Conservation (phyloP, 192 early-diverging fungal species). For the Linnemannia zychae region DNA sequence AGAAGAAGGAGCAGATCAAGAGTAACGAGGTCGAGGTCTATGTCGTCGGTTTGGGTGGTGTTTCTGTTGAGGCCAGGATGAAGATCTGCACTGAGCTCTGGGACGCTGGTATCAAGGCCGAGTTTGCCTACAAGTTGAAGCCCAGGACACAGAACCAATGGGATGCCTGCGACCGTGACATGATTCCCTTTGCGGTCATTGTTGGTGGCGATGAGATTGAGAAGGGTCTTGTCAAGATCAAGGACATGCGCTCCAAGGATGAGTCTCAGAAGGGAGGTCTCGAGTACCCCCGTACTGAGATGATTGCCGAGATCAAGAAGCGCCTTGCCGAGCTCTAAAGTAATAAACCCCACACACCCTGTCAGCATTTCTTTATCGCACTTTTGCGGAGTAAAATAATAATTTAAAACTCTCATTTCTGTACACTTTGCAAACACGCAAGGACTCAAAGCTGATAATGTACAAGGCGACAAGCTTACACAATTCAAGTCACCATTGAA, state of each 20-base stretch:
- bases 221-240: constrained; percentile 86
- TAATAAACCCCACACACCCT: background rate
- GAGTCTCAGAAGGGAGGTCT: constrained; percentile 69
- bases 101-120: constrained; percentile 91
- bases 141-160: constrained; percentile 86
- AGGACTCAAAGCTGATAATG: no score
- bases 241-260: constrained; percentile 82
- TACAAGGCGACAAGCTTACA: no score
- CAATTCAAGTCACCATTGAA: no score
- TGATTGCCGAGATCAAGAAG: constrained; percentile 73
- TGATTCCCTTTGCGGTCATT: constrained; percentile 93
- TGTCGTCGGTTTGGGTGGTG: constrained; percentile 84
- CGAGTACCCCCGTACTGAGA: constrained; percentile 66
- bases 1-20: constrained; percentile 73
- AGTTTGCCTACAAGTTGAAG: constrained; percentile 95
- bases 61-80: constrained; percentile 92
- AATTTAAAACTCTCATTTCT: no score
- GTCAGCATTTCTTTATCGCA: background rate
- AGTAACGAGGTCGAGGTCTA: constrained; percentile 87
- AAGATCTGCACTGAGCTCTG: constrained; percentile 88
- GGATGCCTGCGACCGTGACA: constrained; percentile 83
- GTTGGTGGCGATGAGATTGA: constrained; percentile 88
- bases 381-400: background rate
- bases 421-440: no score
- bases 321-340: constrained; percentile 55